Percentiles rank a stretch among this genome's conserved stretches.
Evolutionary conservation across 2,329 filamentous ascomycete genomes (phyloP).

Genomic region (Didymella lethalis): DNA sequence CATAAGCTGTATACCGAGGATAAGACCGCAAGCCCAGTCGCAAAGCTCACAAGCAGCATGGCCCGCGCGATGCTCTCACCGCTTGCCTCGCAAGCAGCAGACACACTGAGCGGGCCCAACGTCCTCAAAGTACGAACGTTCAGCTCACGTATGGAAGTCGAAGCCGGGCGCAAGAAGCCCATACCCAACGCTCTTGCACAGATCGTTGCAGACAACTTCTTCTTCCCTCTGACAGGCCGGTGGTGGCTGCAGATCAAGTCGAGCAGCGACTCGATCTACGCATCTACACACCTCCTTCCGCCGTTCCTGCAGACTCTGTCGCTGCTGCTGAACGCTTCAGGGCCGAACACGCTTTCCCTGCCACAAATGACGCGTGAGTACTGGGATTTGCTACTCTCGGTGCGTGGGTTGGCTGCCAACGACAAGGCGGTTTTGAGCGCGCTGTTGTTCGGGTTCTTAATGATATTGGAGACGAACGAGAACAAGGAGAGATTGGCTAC

Average conservation of each 20-base stretch:
- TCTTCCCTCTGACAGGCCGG: conserved; percentile 83
- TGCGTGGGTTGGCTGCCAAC: conserved; percentile 62
- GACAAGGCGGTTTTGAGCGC: conserved; percentile 75
- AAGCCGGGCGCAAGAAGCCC: conserved; percentile 65
- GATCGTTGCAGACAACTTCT: conserved; percentile 78
- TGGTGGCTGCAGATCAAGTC: conserved; percentile 73
- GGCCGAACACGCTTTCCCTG: conserved; percentile 77
- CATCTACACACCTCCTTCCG: conserved; percentile 77
- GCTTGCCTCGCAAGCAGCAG: conserved; percentile 81
- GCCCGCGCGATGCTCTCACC: conserved; percentile 79
- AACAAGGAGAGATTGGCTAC: conserved; percentile 76
- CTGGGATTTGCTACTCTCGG: conserved; percentile 79
- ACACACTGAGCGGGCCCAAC: conserved; percentile 79
- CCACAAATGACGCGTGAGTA: conserved; percentile 84
- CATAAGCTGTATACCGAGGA: conserved; percentile 71
- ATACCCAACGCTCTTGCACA: conserved; percentile 81
- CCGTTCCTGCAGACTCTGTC: conserved; percentile 87
- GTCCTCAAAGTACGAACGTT: conserved; percentile 90
- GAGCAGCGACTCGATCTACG: conserved; percentile 64
- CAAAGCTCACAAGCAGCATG: conserved; percentile 72
- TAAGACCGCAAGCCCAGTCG: conserved; percentile 64
- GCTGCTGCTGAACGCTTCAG: conserved; percentile 81
- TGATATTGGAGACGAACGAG: conserved; percentile 81
- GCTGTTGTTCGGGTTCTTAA: conserved; percentile 79
- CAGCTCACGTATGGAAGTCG: conserved; percentile 75